Evolutionary conservation across 805 yeast genomes (phyloP).

Genomic region (Barnettozyma wickerhamii): DNA sequence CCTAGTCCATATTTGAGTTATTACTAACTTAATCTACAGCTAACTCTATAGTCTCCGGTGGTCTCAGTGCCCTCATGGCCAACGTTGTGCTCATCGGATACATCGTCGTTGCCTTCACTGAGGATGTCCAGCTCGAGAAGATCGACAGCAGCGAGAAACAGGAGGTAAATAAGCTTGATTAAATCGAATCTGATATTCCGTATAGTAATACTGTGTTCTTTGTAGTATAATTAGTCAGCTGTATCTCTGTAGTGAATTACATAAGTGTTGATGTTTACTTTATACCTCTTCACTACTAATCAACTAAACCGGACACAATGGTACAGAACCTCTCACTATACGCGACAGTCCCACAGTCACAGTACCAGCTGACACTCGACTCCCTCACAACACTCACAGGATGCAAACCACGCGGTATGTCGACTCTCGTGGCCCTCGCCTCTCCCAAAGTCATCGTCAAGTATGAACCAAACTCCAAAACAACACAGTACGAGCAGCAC

Average conservation of each 20-base stretch:
- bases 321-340: slow-evolving; percentile 26
- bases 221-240: too few relatives aligned
- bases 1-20: slow-evolving; percentile 15
- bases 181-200: neutral
- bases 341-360: slow-evolving; percentile 14
- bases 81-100: slow-evolving; percentile 71
- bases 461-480: slow-evolving; percentile 26
- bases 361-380: slow-evolving; percentile 16
- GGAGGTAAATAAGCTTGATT: slow-evolving; percentile 29
- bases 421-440: slow-evolving; percentile 16
- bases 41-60: slow-evolving; percentile 69
- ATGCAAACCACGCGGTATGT: slow-evolving; percentile 8
- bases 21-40: slow-evolving; percentile 17
- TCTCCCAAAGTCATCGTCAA: slow-evolving; percentile 23
- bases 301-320: too few relatives aligned
- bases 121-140: slow-evolving; percentile 40
- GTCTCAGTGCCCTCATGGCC: slow-evolving; percentile 73
- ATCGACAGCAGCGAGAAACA: slow-evolving; percentile 28
- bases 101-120: slow-evolving; percentile 69
- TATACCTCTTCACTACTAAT: too few relatives aligned
- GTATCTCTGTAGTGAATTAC: neutral
- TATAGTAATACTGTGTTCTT: neutral
- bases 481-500: slow-evolving; percentile 24
- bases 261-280: neutral
- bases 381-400: slow-evolving; percentile 24